phyloP scores from a whole-genome alignment of 2,329 filamentous ascomycete species.

The Arthrobotrys sinensis region DNA sequence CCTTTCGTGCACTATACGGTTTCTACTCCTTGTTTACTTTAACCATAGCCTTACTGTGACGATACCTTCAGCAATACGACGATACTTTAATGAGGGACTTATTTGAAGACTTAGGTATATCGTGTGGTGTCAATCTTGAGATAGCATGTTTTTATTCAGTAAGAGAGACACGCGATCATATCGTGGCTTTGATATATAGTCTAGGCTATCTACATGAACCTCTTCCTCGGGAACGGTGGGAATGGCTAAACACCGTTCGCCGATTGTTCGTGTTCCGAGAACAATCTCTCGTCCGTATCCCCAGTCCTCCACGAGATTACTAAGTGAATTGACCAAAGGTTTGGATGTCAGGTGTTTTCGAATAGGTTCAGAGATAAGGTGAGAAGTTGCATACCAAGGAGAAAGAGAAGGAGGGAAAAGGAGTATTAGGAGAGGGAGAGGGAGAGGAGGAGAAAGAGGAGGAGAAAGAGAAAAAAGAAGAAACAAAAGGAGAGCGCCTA shows the following conservation, averaged over 20 bases:
- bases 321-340: too few species aligned
- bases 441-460: neutral
- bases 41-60: neutral
- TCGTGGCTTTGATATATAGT: too few species aligned
- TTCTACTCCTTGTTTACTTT: neutral
- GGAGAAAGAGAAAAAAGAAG: too few species aligned
- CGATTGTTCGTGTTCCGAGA: too few species aligned
- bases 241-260: too few species aligned
- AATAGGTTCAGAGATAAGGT: neutral
- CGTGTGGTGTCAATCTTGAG: too few species aligned
- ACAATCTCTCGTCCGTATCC: too few species aligned
- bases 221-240: neutral
- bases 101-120: too few species aligned
- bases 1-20: neutral
- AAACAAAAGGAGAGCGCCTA: neutral
- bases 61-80: constrained; percentile 34
- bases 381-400: neutral
- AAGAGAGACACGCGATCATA: too few species aligned
- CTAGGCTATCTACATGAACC: neutral
- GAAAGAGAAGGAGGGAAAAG: neutral
- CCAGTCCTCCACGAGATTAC: too few species aligned
- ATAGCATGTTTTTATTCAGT: too few species aligned
- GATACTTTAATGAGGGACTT: constrained; percentile 24
- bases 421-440: neutral
- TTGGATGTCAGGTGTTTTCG: neutral